phyloP scores from a whole-genome alignment of 768 basidiomycete species.

The Clavaria fumosa region DNA sequence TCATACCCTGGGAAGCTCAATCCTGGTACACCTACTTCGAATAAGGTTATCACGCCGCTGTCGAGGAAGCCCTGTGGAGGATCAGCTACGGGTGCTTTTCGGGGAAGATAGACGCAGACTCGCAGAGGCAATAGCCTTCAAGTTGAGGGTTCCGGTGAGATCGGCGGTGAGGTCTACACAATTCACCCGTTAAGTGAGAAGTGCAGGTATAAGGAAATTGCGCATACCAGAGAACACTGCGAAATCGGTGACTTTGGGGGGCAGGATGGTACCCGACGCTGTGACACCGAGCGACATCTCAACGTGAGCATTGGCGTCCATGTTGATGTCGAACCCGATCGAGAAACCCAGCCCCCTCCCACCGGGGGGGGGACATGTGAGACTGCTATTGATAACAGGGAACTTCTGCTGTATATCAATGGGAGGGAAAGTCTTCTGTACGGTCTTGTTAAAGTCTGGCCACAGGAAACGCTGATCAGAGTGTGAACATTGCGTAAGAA shows the following conservation, averaged over 20 bases:
- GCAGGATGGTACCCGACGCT: slow-evolving; percentile 16
- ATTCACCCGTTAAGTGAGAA: slow-evolving; percentile 2
- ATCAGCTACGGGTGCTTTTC: too few relatives aligned
- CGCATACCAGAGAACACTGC: slow-evolving; percentile 15
- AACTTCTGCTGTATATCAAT: slow-evolving; percentile 13
- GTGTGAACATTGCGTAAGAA: too few relatives aligned
- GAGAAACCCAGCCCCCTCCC: slow-evolving; percentile 7
- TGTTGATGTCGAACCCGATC: slow-evolving; percentile 10
- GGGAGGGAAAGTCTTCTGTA: slow-evolving; percentile 13
- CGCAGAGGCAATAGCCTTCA: slow-evolving; percentile 16
- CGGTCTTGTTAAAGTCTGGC: slow-evolving; percentile 12
- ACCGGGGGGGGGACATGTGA: slow-evolving; percentile 9
- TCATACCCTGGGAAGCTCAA: slow-evolving; percentile 20
- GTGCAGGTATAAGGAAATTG: neutral
- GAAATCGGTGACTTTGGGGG: slow-evolving; percentile 19
- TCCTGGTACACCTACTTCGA: slow-evolving; percentile 20
- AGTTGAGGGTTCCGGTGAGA: slow-evolving; percentile 17
- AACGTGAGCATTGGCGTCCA: slow-evolving; percentile 16
- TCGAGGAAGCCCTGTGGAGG: slow-evolving; percentile 15
- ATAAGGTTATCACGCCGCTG: slow-evolving; percentile 17
- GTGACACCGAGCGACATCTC: slow-evolving; percentile 17
- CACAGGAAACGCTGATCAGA: too few relatives aligned
- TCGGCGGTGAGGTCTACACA: slow-evolving; percentile 15
- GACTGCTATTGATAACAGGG: slow-evolving; percentile 11
- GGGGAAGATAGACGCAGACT: neutral